Base-by-base conservation (phyloP, 768 basidiomycete genomes). In the Tulasnella sp. region DNA sequence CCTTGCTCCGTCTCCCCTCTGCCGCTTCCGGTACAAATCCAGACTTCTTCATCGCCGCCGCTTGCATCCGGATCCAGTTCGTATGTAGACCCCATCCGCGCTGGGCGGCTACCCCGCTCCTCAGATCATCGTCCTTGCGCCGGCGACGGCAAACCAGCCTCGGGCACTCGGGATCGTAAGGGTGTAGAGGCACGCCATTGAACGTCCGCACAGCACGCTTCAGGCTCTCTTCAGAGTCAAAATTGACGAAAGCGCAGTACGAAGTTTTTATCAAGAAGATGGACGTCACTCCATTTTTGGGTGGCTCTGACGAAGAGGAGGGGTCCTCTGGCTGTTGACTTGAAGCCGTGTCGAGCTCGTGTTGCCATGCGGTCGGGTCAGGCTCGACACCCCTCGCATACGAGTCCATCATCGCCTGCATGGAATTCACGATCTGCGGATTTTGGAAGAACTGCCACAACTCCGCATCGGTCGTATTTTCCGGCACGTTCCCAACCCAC, bases 261-360 rank as follows among this genome's bases (percentile, higher is more conserved):
- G 92, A 93, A n/a, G 90, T 81, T n/a, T 85, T 79, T 65, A 98
- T 98, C 54, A 92, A 80, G 71, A 94, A 96, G 60, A 98, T 82
- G 11, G 88, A 92, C 1, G 84, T 69, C 0, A 96, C 81, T 7
- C 89, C 89, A 43, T 74, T 74, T n/a, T 55, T 43, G 8, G 45
- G 5, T 5, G 34, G 34, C 15, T 38, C 7, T 5, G 34, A 38
- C 34, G 34, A 38, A 21, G 45, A 7, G 1, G 54, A 19, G 9
- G 54, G 24, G 17, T 24, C 54, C 4, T 55, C 54, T 11, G 25
- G 12, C 2, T n/a, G 21, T 10, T 22, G 31, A 11, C 41, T 31
- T 1, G 42, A 25, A 12, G 22, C 54, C 30, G 22, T 19, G 5
- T 17, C 41, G 34, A 43, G 21, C 8, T 43, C 24, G 5, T 17